Percentiles rank a stretch among this genome's conserved stretches.
Conservation (phyloP, 2,329 filamentous ascomycete species). For the Cladorrhinum sp. region DNA sequence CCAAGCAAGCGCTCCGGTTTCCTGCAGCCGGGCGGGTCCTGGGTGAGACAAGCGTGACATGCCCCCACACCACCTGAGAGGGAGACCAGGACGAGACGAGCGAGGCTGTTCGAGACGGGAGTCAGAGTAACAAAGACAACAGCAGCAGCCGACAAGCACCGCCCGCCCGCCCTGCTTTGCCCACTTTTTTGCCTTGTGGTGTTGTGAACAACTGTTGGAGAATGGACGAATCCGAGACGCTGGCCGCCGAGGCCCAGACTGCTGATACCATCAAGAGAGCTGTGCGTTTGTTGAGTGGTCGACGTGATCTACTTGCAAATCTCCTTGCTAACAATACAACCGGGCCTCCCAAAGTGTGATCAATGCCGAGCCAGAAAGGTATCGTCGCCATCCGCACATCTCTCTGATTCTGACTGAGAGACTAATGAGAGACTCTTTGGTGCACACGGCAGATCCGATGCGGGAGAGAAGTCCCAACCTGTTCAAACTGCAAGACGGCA, state of each 20-base stretch:
- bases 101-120: no score
- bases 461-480: constrained; percentile 53
- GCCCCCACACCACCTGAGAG: no score
- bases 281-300: no score
- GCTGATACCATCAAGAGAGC: neutral
- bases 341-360: constrained; percentile 38
- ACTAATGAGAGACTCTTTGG: neutral
- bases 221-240: neutral
- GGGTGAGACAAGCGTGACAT: no score
- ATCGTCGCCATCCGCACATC: neutral
- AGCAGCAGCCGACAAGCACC: no score
- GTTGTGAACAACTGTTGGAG: no score
- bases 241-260: neutral
- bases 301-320: no score
- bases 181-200: no score
- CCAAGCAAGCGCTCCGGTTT: neutral
- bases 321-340: neutral
- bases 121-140: no score
- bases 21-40: no score
- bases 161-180: no score
- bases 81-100: neutral
- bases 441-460: constrained; percentile 48
- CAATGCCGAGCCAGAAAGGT: constrained; percentile 35
- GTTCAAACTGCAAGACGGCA: constrained; percentile 55
- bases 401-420: no score